Percentiles rank a stretch among this genome's conserved stretches.
Conservation (phyloP, 129 eudicot genomes). For the Chrysanthemum lavandulifolium region DNA sequence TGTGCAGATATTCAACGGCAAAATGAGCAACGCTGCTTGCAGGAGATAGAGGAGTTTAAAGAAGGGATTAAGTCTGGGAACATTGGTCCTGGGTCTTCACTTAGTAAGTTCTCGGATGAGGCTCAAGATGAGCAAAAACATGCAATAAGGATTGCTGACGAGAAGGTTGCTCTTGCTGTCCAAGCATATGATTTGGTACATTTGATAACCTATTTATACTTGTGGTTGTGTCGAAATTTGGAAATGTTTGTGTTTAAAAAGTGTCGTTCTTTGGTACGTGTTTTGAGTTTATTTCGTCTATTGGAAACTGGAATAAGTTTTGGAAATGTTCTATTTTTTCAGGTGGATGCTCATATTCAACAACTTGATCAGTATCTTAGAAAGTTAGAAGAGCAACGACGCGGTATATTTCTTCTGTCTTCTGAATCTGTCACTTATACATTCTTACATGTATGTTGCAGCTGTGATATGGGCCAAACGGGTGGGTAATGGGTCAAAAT, state of each 20-base stretch:
- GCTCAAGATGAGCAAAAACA: conserved; percentile 87
- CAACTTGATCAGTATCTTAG: conserved; percentile 91
- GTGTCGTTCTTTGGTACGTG: background rate
- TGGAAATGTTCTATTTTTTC: conserved; percentile 2
- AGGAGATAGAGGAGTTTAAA: conserved; percentile 66
- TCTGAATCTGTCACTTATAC: background rate
- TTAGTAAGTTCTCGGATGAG: conserved; percentile 62
- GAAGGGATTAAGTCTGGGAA: conserved; percentile 58
- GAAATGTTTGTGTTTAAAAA: background rate
- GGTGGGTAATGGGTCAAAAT: conserved; percentile 1
- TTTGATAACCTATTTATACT: background rate
- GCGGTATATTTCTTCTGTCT: conserved; percentile 46
- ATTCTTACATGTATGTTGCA: background rate
- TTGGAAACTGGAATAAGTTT: background rate
- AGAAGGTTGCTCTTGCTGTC: conserved; percentile 81
- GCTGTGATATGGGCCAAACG: conserved; percentile 9
- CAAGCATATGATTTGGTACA: conserved; percentile 88
- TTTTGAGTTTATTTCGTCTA: conserved; percentile 9
- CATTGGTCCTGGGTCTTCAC: conserved; percentile 60
- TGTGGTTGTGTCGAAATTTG: background rate
- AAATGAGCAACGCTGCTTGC: conserved; percentile 64
- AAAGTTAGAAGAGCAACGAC: conserved; percentile 73
- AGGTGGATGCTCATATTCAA: conserved; percentile 94
- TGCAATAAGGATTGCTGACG: conserved; percentile 83
- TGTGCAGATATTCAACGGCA: conserved; percentile 63